Base-by-base conservation (phyloP, 2,329 filamentous ascomycete species). In the Amylocarpus encephaloides region DNA sequence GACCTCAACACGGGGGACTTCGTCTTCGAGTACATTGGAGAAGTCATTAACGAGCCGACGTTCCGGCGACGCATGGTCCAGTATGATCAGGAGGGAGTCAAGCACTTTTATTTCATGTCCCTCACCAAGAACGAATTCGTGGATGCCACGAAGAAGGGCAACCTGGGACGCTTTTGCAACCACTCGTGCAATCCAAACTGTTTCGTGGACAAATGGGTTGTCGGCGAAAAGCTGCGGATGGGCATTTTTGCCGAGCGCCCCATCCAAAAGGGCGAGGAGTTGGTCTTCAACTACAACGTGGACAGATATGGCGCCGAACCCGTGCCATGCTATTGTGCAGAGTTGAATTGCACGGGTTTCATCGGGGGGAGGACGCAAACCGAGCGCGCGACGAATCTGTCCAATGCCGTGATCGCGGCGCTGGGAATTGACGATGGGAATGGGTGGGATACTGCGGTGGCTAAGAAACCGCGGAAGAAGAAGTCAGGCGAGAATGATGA, bases 51-150 rank as follows among this genome's bases (percentile, higher is more conserved):
- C 62, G 92, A 98, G 70, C 78, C 81, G 29, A 86, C 86, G 10
- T 97, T 97, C 66, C 86, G 90, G 49, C 82, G 83, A 51, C 88
- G 93, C 54, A 96, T 94, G 83, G 73, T 89, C 35, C 86, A 94
- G 64, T 98, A 98, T 69, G 90, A 96, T 65, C 80, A 93, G 43
- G 89, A 97, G 68, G 91, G 91, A 54, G 96, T 98, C 76, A 95
- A 94, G 69, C 93, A 98, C 70, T 98, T 98, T 69, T 98, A 98
- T 71, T 98, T 98, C 74, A 98, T 98, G 93, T 97, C 93, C 26
- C 82, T 98, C 55, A 95, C 83, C 65, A 95, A 95, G 68, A 88
- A 84, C 63, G 93, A 97, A 68, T 98, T 97, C 65, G 90, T 98
- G 52, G 93, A 98, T 70, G 93, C 93, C 18, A 98, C 93, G 9